phyloP scores from a whole-genome alignment of 768 basidiomycete genomes.

The Amanita phalloides region DNA sequence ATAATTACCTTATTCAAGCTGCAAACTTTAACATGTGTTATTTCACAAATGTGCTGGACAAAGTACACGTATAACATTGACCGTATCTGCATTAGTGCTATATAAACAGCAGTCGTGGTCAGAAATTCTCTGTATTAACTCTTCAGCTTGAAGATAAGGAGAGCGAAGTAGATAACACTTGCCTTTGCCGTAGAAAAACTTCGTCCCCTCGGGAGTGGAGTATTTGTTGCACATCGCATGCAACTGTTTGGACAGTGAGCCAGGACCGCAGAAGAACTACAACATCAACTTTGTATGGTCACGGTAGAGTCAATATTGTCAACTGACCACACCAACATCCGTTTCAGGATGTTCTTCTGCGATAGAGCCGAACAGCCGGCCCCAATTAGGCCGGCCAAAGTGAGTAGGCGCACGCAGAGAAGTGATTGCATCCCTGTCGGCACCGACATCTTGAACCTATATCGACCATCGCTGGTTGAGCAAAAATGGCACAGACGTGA shows the following conservation, averaged over 20 bases:
- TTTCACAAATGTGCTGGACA: no score
- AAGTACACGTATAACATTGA: background rate
- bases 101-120: background rate
- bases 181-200: slow-evolving; percentile 92
- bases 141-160: background rate
- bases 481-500: background rate
- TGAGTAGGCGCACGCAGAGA: slow-evolving; percentile 85
- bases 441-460: slow-evolving; percentile 82
- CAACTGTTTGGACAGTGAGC: slow-evolving; percentile 56
- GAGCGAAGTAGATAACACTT: slow-evolving; percentile 9
- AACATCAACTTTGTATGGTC: background rate
- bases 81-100: background rate
- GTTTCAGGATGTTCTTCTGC: slow-evolving; percentile 78
- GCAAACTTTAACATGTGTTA: no score
- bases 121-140: background rate
- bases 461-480: background rate
- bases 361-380: slow-evolving; percentile 61
- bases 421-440: slow-evolving; percentile 88
- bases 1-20: no score
- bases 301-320: background rate
- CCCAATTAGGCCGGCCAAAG: slow-evolving; percentile 86
- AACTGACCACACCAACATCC: slow-evolving; percentile 76
- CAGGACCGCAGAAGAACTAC: slow-evolving; percentile 82
- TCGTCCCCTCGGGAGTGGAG: slow-evolving; percentile 63
- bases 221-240: slow-evolving; percentile 82